Evolutionary conservation across 2,329 filamentous ascomycete genomes (phyloP).

Genomic region (Mycosphaerella sp.): DNA sequence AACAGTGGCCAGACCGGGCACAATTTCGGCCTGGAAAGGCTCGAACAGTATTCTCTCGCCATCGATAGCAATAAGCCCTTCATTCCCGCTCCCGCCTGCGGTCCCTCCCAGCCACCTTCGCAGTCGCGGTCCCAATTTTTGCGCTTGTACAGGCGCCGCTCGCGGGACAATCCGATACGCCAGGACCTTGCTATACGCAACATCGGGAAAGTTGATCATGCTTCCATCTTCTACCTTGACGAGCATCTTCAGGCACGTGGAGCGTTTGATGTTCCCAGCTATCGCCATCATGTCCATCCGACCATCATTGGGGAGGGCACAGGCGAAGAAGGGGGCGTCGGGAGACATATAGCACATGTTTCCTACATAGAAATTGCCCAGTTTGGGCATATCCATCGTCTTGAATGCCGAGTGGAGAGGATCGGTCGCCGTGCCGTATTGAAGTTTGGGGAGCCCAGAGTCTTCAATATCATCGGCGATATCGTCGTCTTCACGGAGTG

Average conservation of each 20-base stretch:
- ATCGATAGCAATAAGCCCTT: constrained; percentile 89
- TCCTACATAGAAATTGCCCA: constrained; percentile 90
- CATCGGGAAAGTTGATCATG: constrained; percentile 72
- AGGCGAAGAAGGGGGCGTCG: constrained; percentile 80
- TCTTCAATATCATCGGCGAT: constrained; percentile 18
- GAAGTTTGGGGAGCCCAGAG: constrained; percentile 56
- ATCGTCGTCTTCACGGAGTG: constrained; percentile 7
- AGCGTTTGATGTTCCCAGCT: constrained; percentile 64
- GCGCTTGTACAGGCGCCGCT: constrained; percentile 7
- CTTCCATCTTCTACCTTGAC: constrained; percentile 63
- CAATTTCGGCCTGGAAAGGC: constrained; percentile 86
- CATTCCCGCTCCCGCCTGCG: constrained; percentile 46
- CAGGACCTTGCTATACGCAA: constrained; percentile 77
- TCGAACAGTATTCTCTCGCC: constrained; percentile 82
- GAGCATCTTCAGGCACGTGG: constrained; percentile 63
- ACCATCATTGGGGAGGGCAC: constrained; percentile 75
- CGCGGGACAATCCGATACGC: constrained; percentile 76
- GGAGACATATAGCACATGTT: constrained; percentile 94
- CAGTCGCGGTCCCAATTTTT: constrained; percentile 21
- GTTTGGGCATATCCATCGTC: constrained; percentile 62
- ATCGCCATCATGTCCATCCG: constrained; percentile 78
- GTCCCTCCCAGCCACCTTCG: constrained; percentile 26
- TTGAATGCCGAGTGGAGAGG: constrained; percentile 73
- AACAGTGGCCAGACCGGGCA: constrained; percentile 75
- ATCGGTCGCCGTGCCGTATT: constrained; percentile 74